Conservation (phyloP, 1,139 yeast species). For the Candida labiduridarum region DNA sequence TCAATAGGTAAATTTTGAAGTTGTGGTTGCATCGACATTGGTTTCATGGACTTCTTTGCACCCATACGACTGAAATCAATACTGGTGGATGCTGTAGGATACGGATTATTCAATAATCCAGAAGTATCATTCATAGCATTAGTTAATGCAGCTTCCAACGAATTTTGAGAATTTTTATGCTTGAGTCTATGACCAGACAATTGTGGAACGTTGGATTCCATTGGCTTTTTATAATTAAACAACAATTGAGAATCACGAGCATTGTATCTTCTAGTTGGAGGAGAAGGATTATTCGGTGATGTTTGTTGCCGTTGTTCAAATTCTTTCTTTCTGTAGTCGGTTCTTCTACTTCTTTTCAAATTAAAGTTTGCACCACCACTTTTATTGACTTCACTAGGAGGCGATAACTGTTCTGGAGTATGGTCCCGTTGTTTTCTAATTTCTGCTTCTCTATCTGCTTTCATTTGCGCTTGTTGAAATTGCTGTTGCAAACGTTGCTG, state of each 20-base stretch:
- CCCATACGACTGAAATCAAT: slow-evolving; percentile 9
- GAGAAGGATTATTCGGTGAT: slow-evolving; percentile 4
- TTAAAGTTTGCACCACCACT: slow-evolving; percentile 21
- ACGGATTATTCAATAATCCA: slow-evolving; percentile 6
- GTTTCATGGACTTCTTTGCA: slow-evolving; percentile 5
- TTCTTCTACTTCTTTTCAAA: slow-evolving; percentile 43
- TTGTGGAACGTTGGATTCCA: slow-evolving; percentile 7
- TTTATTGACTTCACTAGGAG: slow-evolving; percentile 5
- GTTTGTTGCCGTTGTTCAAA: background rate
- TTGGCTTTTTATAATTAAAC: slow-evolving; percentile 31
- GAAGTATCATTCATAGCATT: slow-evolving; percentile 5
- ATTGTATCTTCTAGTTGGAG: slow-evolving; percentile 16
- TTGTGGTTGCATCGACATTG: background rate
- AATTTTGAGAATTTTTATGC: slow-evolving; percentile 3
- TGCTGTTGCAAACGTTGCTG: slow-evolving; percentile 21
- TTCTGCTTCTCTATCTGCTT: slow-evolving; percentile 14
- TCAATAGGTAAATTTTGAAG: background rate
- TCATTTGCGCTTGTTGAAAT: slow-evolving; percentile 15
- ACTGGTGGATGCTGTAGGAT: slow-evolving; percentile 11
- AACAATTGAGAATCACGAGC: slow-evolving; percentile 34
- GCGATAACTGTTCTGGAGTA: slow-evolving; percentile 1
- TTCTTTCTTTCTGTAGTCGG: slow-evolving; percentile 39
- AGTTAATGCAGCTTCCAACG: slow-evolving; percentile 4
- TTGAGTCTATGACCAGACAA: slow-evolving; percentile 6
- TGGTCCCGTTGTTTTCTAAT: slow-evolving; percentile 1